Percentiles rank a stretch among this genome's conserved stretches.
Evolutionary conservation across 345 rosid species (phyloP).

Genomic region (Melastoma malabathricum): DNA sequence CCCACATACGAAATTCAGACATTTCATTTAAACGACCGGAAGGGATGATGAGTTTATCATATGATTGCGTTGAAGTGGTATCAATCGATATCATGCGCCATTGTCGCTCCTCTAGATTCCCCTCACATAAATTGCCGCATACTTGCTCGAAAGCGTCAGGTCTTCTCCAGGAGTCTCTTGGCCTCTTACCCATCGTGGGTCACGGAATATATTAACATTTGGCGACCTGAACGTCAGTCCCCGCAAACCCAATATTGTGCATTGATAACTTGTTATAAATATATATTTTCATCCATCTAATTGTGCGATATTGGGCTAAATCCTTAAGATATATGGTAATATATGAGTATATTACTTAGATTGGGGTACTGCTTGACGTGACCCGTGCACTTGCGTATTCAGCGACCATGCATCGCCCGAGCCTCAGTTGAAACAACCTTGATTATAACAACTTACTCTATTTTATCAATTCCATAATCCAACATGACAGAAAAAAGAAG

Average conservation of each 20-base stretch:
- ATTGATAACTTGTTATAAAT: no score
- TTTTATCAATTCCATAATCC: no score
- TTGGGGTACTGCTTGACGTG: no score
- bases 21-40: no score
- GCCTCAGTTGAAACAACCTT: slow-evolving; percentile 37
- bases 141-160: slow-evolving; percentile 25
- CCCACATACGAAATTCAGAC: not conserved
- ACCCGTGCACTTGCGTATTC: no score
- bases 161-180: slow-evolving; percentile 52
- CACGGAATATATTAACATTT: slow-evolving; percentile 33
- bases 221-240: slow-evolving; percentile 50
- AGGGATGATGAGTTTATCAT: not conserved
- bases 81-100: slow-evolving; percentile 28
- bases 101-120: slow-evolving; percentile 22
- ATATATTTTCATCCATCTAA: no score
- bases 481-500: no score
- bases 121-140: slow-evolving; percentile 31
- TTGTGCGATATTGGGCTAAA: no score
- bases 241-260: slow-evolving; percentile 21
- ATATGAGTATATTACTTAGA: no score
- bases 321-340: no score
- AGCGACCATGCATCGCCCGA: slow-evolving; percentile 34
- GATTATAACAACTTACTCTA: no score
- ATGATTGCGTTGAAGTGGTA: slow-evolving; percentile 30
- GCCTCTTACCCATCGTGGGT: slow-evolving; percentile 42